Evolutionary conservation across 805 yeast species (phyloP).

Genomic region (Metschnikowia corniflorae): DNA sequence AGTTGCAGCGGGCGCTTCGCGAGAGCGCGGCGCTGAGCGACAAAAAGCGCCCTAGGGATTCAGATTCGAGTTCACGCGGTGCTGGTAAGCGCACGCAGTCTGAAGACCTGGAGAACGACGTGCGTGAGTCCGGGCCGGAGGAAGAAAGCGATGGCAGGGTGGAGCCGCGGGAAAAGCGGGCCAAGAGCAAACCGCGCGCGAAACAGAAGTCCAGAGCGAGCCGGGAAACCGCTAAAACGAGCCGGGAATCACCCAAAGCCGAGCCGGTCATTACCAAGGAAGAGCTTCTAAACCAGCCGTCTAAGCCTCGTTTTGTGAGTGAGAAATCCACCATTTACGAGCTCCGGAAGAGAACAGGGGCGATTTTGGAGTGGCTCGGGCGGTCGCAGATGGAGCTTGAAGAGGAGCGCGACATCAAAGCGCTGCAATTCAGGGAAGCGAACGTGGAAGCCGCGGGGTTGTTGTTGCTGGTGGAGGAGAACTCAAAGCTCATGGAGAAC

Average conservation of each 20-base stretch:
- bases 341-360: constrained; percentile 82
- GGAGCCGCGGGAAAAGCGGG: constrained; percentile 8
- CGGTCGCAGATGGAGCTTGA: constrained; percentile 82
- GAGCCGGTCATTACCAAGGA: constrained; percentile 24
- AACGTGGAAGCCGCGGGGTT: constrained; percentile 7
- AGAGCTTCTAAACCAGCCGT: constrained; percentile 61
- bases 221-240: constrained; percentile 8
- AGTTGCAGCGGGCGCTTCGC: constrained; percentile 47
- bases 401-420: constrained; percentile 42
- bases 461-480: constrained; percentile 44
- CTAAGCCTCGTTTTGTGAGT: constrained; percentile 81
- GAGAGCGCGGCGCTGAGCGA: constrained; percentile 51
- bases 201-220: constrained; percentile 1
- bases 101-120: constrained; percentile 13
- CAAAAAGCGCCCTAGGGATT: constrained; percentile 16
- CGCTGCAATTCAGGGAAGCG: constrained; percentile 10
- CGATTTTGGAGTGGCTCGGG: constrained; percentile 87
- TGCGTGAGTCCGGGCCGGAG: constrained; percentile 12
- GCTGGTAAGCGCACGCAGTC: constrained; percentile 22
- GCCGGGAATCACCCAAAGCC: constrained; percentile 5
- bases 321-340: constrained; percentile 72
- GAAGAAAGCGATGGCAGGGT: constrained; percentile 10
- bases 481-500: constrained; percentile 63
- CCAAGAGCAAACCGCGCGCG: constrained; percentile 10
- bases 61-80: not conserved